These are phyloP conservation scores for Tolypocladium tundrense DNA, from an alignment of 2,329 filamentous ascomycete genomes.

Conservation along the genomic window DNA sequence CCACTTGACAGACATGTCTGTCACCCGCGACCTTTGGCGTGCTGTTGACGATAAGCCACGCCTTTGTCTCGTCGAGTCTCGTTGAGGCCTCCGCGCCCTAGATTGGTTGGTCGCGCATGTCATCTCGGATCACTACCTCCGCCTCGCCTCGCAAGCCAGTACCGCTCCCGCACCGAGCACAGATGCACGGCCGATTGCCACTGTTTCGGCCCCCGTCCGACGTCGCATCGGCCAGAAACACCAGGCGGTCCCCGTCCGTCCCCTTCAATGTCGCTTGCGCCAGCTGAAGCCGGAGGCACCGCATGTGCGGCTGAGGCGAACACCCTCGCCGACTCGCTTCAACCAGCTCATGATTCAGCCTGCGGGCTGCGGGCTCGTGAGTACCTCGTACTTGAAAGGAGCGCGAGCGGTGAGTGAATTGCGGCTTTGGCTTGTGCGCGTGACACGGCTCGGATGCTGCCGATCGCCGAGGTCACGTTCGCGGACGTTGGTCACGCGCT, in stretches of 20 bases:
- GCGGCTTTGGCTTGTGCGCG: not conserved
- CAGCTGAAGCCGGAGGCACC: not conserved
- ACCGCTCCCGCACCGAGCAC: not conserved
- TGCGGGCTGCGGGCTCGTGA: not conserved
- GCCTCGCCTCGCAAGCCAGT: not conserved
- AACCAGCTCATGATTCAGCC: not conserved
- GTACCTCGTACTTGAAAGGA: not conserved
- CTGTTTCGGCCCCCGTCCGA: not conserved
- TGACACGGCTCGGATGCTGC: not conserved
- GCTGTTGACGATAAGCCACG: not conserved
- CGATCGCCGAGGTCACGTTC: not conserved
- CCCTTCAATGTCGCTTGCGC: not conserved
- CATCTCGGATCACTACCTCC: not conserved
- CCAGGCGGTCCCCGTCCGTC: not conserved
- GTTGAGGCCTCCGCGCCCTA: not conserved
- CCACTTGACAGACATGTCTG: not conserved
- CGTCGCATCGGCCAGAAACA: not conserved
- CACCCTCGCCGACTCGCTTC: not conserved
- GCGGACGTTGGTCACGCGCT: not conserved
- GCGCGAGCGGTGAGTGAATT: not conserved
- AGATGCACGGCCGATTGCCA: not conserved
- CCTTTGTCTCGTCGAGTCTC: not conserved
- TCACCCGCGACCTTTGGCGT: not conserved
- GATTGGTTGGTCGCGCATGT: not conserved
- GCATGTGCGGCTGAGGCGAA: not conserved